A percentile compares a stretch with the other conserved stretches of the same genome.
phyloP scores from a whole-genome alignment of 208 protist species.

The Angomonas deanei region DNA sequence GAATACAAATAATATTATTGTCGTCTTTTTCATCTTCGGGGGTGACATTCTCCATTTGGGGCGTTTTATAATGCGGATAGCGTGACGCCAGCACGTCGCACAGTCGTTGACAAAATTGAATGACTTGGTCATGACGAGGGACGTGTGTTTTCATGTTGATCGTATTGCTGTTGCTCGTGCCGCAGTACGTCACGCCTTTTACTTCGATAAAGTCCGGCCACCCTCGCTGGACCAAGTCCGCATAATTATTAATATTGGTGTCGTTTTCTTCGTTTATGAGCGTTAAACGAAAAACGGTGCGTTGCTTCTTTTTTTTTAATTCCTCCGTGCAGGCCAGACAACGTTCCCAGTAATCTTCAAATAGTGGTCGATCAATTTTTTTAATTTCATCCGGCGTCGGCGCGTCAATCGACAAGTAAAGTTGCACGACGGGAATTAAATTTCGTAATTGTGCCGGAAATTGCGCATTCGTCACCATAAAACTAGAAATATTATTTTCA shows the following conservation, averaged over 20 bases:
- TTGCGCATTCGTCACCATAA: constrained; percentile 95
- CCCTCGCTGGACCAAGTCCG: constrained; percentile 85
- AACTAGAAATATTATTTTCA: constrained; percentile 83
- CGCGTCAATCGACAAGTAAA: constrained; percentile 94
- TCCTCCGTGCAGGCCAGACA: constrained; percentile 86
- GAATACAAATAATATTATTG: constrained; percentile 18
- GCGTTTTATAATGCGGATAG: constrained; percentile 28
- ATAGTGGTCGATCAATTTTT: constrained; percentile 88
- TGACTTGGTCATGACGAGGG: constrained; percentile 91
- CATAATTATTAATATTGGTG: constrained; percentile 43
- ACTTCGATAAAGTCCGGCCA: constrained; percentile 95
- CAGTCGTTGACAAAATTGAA: constrained; percentile 79
- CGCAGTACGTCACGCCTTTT: constrained; percentile 94
- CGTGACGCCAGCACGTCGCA: constrained; percentile 43
- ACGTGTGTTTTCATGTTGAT: constrained; percentile 93
- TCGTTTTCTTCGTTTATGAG: constrained; percentile 93
- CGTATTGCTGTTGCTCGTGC: constrained; percentile 70
- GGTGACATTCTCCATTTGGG: constrained; percentile 15
- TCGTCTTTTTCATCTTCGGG: constrained; percentile 5
- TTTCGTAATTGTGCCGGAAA: constrained; percentile 81
- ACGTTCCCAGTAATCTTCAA: constrained; percentile 95
- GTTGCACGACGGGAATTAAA: constrained; percentile 87
- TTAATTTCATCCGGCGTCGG: constrained; percentile 87
- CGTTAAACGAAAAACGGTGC: constrained; percentile 96
- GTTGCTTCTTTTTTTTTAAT: constrained; percentile 81